Evolutionary conservation across 1,284 basidiomycete genomes (phyloP), one percentile per base, ranked within the genome.

Genomic region (Anthracocystis panici-leucophaei): DNA sequence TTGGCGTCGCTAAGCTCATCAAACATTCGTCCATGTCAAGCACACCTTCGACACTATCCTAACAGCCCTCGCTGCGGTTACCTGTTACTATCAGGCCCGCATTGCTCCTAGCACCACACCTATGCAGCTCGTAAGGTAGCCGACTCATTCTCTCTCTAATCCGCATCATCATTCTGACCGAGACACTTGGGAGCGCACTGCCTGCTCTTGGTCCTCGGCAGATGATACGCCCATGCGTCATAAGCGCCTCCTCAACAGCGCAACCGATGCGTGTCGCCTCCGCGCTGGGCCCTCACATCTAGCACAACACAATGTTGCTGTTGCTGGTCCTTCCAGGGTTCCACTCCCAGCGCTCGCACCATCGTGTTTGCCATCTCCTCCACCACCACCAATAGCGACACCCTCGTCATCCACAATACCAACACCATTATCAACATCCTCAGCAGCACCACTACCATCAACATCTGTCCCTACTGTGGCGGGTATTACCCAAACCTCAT

Each of bases 191-290:
- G 68, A 61, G 68, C 68, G 50, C 33, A 31, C 57, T 54, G 57
- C 49, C 33, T 41, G 48, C 62, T 65, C 62, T 65, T 41, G 46
- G 56, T 62, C 65, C 70, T 67, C 50, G 70, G 53, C 70, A 59
- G 60, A 74, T 74, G 70, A 63, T 54, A 56, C 57, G 50, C 60
- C 45, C 57, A 74, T 74, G 70, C 70, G 61, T 60, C 62, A 74
- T 65, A 74, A 67, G 70, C 35, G 65, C 55, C 40, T 68, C 46
- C 46, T 68, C 42, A 57, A 52, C 53, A 64, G 57, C 58, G 61
- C 70, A 42, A 54, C 42, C 21, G 65, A 74, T 58, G 68, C 68
- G 50, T 70, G 42, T 9, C 25, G 54, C 31, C 49, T 33, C 1
- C 49, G 58, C 18, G 57, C 54, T 53, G 29, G 57, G 16, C 49